Base-by-base conservation (phyloP, 2,329 filamentous ascomycete species). In the Microdochium paspali region DNA sequence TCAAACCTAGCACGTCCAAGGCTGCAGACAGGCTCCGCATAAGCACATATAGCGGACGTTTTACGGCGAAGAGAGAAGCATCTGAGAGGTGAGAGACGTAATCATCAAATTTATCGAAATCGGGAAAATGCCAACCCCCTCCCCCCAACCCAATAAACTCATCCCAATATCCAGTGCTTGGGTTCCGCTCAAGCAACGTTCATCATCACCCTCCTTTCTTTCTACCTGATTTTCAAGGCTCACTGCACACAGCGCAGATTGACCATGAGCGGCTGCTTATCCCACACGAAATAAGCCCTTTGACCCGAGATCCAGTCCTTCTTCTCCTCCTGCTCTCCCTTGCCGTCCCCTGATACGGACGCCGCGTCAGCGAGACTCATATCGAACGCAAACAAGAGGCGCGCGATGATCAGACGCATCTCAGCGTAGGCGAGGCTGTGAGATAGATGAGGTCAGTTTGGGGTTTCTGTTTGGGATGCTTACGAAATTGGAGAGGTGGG, bases 161-260 rank as follows among this genome's bases (percentile, higher is more conserved):
- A n/a, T n/a, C n/a, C n/a, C n/a, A n/a, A n/a, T n/a, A n/a, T n/a
- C n/a, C n/a, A n/a, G n/a, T n/a, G n/a, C n/a, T n/a, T n/a, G n/a
- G n/a, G n/a, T n/a, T n/a, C n/a, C n/a, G n/a, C n/a, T n/a, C n/a
- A n/a, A n/a, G n/a, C n/a, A n/a, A n/a, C n/a, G n/a, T n/a, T n/a
- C n/a, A n/a, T n/a, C n/a, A n/a, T 18, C 10, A 6, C 31, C 15
- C 31, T 35, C n/a, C 6, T n/a, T 15, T 35, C 31, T n/a, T n/a
- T 35, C 18, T 18, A n/a, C 31, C 18, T 35, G 10, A 35, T 6
- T 35, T 18, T n/a, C 15, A 30, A 15, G 10, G 6, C 15, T 35
- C 31, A 35, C 15, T n/a, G 15, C 6, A 58, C 59, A 2, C 63
- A 63, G 15, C 57, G 67, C 53, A 43, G 39, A 6, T 25, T 23